These are phyloP conservation scores for Choanephora cucurbitarum DNA, from an alignment of 371 early-diverging fungal species.

Conservation along the genomic window DNA sequence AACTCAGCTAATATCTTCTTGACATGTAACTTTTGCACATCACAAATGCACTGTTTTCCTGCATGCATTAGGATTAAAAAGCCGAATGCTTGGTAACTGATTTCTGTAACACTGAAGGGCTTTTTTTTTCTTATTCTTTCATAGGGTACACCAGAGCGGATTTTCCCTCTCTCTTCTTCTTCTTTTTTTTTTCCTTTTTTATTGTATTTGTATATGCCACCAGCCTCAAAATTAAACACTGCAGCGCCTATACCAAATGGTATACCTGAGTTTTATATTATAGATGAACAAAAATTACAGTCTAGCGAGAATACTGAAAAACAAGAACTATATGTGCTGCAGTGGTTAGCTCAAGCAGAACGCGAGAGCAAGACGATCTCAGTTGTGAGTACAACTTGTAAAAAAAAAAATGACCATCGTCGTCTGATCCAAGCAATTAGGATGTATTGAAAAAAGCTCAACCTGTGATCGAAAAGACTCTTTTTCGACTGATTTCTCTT, in stretches of 20 bases:
- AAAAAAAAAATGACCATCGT: neutral
- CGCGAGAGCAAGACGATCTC: constrained; percentile 60
- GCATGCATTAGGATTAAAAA: too few relatives aligned
- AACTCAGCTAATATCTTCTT: too few relatives aligned
- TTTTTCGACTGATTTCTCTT: constrained; percentile 67
- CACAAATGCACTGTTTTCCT: too few relatives aligned
- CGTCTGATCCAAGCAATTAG: constrained; percentile 29
- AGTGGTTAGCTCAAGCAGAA: constrained; percentile 80
- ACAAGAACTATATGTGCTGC: constrained; percentile 76
- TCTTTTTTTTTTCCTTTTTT: neutral
- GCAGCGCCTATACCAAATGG: constrained; percentile 9
- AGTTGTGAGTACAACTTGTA: constrained; percentile 36
- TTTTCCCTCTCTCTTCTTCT: too few relatives aligned
- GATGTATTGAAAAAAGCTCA: constrained; percentile 66
- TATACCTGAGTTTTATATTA: constrained; percentile 53
- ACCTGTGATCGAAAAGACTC: constrained; percentile 65
- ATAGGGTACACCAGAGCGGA: too few relatives aligned
- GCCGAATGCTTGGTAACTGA: too few relatives aligned
- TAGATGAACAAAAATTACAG: constrained; percentile 63
- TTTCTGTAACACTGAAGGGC: too few relatives aligned
- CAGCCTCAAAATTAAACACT: constrained; percentile 6
- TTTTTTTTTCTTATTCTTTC: too few relatives aligned
- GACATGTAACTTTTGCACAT: too few relatives aligned
- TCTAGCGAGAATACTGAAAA: constrained; percentile 67
- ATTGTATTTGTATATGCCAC: constrained; percentile 7